Conservation (phyloP, 2,329 filamentous ascomycete species). For the Xylaria arbuscula region DNA sequence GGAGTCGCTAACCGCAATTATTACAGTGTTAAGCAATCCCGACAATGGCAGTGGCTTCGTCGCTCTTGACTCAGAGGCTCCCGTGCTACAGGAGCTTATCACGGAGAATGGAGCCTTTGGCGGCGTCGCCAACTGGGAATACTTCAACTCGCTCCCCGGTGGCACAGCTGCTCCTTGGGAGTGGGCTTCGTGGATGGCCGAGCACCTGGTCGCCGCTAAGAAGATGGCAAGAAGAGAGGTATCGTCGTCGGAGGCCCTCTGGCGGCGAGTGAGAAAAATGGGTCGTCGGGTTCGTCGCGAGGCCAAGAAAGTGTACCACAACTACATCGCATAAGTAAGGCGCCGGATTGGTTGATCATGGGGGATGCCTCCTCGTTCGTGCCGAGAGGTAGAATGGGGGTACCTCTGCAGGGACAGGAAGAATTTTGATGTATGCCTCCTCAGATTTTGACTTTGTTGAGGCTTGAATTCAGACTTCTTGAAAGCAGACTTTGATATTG, state of each 20-base stretch:
- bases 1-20: conserved; percentile 19
- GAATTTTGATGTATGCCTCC: not conserved
- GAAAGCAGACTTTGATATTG: conserved; percentile 9
- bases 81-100: conserved; percentile 57
- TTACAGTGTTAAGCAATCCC: conserved; percentile 75
- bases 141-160: conserved; percentile 83
- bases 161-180: conserved; percentile 74
- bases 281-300: conserved; percentile 44
- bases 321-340: conserved; percentile 45
- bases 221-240: conserved; percentile 41
- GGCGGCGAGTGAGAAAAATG: conserved; percentile 43
- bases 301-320: conserved; percentile 45
- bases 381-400: not conserved
- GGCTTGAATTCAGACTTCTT: not conserved
- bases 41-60: conserved; percentile 73
- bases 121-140: conserved; percentile 95
- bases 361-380: not conserved
- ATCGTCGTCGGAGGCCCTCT: conserved; percentile 43
- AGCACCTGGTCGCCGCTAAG: conserved; percentile 41
- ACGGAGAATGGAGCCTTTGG: conserved; percentile 75
- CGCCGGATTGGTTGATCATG: not conserved
- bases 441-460: not conserved
- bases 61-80: conserved; percentile 58
- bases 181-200: conserved; percentile 68
- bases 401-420: not conserved